These are phyloP conservation scores for Triadica sebifera DNA, from an alignment of 345 rosid genomes.

Conservation along the genomic window DNA sequence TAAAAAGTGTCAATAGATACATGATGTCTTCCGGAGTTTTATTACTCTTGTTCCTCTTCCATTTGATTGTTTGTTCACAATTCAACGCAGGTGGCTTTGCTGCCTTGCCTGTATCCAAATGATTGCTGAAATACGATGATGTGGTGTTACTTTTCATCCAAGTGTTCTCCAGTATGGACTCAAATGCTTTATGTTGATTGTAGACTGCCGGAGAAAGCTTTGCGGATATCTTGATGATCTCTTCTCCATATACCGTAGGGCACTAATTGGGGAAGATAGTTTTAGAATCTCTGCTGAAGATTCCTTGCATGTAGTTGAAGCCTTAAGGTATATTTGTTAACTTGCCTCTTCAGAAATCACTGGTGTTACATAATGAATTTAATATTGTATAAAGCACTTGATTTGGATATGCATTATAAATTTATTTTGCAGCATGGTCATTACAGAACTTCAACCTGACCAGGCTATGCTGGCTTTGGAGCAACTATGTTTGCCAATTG, in stretches of 20 bases:
- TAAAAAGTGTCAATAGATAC: background rate
- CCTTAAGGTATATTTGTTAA: slow-evolving; percentile 59
- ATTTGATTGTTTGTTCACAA: background rate
- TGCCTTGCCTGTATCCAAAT: background rate
- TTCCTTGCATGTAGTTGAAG: slow-evolving; percentile 88
- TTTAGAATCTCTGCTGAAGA: slow-evolving; percentile 91
- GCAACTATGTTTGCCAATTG: slow-evolving; percentile 75
- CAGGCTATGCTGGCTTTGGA: slow-evolving; percentile 84
- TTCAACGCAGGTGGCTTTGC: background rate
- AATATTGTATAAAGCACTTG: slow-evolving; percentile 14
- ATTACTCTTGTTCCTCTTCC: background rate
- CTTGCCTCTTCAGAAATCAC: slow-evolving; percentile 9
- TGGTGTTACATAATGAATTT: slow-evolving; percentile 15
- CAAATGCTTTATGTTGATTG: slow-evolving; percentile 24
- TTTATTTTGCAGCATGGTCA: slow-evolving; percentile 72
- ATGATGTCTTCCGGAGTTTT: background rate
- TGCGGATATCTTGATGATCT: slow-evolving; percentile 78
- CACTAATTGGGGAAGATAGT: slow-evolving; percentile 75
- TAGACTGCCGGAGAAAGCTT: slow-evolving; percentile 91
- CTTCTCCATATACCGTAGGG: slow-evolving; percentile 70
- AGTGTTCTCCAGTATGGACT: background rate
- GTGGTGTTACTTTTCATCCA: background rate
- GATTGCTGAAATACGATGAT: background rate
- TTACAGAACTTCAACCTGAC: slow-evolving; percentile 86
- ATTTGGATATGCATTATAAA: slow-evolving; percentile 9